phyloP scores from a whole-genome alignment of 2,329 filamentous ascomycete genomes.

The Aspergillus chevalieri region DNA sequence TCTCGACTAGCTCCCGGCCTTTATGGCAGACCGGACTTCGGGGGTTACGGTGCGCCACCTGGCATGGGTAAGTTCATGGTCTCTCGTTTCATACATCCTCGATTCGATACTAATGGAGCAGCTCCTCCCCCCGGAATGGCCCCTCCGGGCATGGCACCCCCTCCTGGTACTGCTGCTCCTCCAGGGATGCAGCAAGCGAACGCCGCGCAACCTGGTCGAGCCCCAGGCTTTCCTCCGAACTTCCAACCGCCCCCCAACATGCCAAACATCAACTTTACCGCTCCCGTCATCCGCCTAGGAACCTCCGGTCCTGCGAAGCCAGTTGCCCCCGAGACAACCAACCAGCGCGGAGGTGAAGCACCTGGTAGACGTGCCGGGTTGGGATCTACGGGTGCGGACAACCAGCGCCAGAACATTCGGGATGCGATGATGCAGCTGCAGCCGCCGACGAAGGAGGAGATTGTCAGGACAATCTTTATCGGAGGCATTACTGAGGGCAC shows the following conservation, averaged over 20 bases:
- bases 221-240: conserved; percentile 70
- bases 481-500: conserved; percentile 75
- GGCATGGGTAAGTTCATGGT: conserved; percentile 63
- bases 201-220: conserved; percentile 69
- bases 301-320: conserved; percentile 64
- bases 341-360: conserved; percentile 40
- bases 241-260: conserved; percentile 88
- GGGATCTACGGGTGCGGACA: conserved; percentile 59
- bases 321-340: conserved; percentile 35
- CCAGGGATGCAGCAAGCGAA: conserved; percentile 72
- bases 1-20: conserved; percentile 37
- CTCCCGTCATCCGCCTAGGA: conserved; percentile 88
- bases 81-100: background rate
- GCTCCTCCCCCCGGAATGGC: conserved; percentile 39
- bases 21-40: conserved; percentile 70
- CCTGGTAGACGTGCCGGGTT: conserved; percentile 50
- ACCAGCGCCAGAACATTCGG: conserved; percentile 59
- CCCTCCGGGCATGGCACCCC: conserved; percentile 71
- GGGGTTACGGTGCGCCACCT: conserved; percentile 66
- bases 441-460: conserved; percentile 83
- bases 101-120: conserved; percentile 11
- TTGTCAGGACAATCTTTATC: conserved; percentile 84
- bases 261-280: conserved; percentile 97
- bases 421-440: conserved; percentile 66
- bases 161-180: conserved; percentile 71